A percentile compares a stretch with the other conserved stretches of the same genome.
These are phyloP conservation scores for Nemania sp. DNA, from an alignment of 2,329 filamentous ascomycete species.

Conservation along the genomic window DNA sequence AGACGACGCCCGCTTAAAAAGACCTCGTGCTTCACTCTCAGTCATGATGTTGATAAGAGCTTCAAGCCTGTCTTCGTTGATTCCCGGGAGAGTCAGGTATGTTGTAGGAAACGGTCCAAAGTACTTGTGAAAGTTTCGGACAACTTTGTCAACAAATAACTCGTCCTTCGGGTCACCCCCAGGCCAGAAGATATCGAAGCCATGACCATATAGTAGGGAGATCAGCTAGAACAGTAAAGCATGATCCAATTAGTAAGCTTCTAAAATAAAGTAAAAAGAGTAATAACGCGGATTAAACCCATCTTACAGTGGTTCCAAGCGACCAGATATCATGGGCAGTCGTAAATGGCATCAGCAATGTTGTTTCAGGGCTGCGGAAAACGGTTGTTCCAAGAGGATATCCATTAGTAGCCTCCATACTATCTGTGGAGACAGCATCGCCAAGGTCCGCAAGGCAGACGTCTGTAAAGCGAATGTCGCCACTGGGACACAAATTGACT, in stretches of 20 bases:
- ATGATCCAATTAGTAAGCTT: background rate
- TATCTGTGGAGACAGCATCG: constrained; percentile 1
- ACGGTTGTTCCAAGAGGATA: constrained; percentile 2
- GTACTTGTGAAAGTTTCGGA: constrained; percentile 3
- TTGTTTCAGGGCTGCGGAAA: constrained; percentile 8
- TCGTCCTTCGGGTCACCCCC: background rate
- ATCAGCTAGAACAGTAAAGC: background rate
- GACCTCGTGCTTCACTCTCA: constrained; percentile 3
- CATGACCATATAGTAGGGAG: constrained; percentile 5
- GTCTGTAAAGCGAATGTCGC: constrained; percentile 3
- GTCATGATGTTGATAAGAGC: background rate
- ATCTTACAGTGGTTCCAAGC: constrained; percentile 5
- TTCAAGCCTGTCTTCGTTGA: background rate
- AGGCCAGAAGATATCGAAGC: constrained; percentile 6
- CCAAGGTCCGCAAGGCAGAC: constrained; percentile 8
- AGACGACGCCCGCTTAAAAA: background rate
- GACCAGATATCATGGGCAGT: constrained; percentile 1
- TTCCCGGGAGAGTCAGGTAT: constrained; percentile 1
- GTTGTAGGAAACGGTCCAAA: constrained; percentile 6
- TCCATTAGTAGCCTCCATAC: background rate
- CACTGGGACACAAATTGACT: constrained; percentile 1
- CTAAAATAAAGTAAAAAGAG: background rate
- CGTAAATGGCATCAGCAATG: constrained; percentile 10
- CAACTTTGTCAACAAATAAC: background rate
- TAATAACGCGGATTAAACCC: background rate